Conservation (phyloP, 2,329 filamentous ascomycete genomes). For the Whalleya microplaca region DNA sequence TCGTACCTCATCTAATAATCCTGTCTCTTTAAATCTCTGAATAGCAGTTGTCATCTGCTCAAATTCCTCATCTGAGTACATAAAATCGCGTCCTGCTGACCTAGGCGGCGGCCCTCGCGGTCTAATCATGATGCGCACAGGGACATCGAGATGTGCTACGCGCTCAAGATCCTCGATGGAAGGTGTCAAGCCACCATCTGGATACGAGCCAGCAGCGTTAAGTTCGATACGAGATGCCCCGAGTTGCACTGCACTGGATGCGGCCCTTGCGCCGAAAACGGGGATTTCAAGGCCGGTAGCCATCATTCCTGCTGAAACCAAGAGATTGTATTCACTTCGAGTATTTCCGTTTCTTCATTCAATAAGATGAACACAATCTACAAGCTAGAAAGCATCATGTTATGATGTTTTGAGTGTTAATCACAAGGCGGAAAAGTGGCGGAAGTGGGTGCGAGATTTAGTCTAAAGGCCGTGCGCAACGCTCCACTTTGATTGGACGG, state of each 20-base stretch:
- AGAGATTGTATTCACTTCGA: no score
- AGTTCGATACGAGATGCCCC: slow-evolving; percentile 58
- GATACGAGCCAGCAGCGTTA: slow-evolving; percentile 56
- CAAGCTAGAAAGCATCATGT: no score
- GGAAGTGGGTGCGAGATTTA: no score
- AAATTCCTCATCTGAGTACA: slow-evolving; percentile 52
- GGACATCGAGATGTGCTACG: slow-evolving; percentile 38
- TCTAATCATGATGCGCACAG: slow-evolving; percentile 60
- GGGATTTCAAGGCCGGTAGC: slow-evolving; percentile 53
- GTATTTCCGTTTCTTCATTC: no score
- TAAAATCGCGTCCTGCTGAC: slow-evolving; percentile 44
- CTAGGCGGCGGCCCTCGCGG: slow-evolving; percentile 45
- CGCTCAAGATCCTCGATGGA: slow-evolving; percentile 42
- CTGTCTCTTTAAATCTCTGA: slow-evolving; percentile 40
- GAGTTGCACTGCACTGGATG: slow-evolving; percentile 43
- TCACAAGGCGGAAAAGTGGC: no score
- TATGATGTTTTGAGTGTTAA: no score
- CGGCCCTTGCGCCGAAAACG: slow-evolving; percentile 52
- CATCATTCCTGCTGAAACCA: slow-evolving; percentile 10
- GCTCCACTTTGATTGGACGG: no score
- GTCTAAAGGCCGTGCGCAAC: no score
- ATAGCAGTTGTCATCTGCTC: slow-evolving; percentile 48
- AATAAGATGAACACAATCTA: no score
- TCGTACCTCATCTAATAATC: slow-evolving; percentile 41
- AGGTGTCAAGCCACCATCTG: slow-evolving; percentile 56